These are phyloP conservation scores for Rhododendron williamsianum DNA, from an alignment of 148 eudicot species.

Conservation along the genomic window DNA sequence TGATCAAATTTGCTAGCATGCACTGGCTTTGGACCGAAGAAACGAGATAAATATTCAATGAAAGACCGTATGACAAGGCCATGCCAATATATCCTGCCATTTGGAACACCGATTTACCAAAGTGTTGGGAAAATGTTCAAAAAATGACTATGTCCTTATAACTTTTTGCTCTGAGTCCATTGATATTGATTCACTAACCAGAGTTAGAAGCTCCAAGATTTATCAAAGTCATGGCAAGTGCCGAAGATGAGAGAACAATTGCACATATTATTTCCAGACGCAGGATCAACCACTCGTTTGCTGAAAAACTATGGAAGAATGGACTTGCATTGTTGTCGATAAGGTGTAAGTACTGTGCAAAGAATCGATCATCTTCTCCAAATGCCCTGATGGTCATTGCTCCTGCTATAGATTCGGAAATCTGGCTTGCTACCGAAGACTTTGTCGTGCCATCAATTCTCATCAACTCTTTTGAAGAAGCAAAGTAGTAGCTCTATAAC, in stretches of 20 bases:
- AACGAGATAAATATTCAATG: slow-evolving; percentile 67
- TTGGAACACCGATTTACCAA: background rate
- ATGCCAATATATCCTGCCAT: slow-evolving; percentile 89
- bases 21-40: slow-evolving; percentile 83
- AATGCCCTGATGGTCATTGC: slow-evolving; percentile 85
- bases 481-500: slow-evolving; percentile 62
- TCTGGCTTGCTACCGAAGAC: slow-evolving; percentile 76
- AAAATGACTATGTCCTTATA: background rate
- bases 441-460: slow-evolving; percentile 90
- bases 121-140: background rate
- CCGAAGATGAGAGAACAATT: slow-evolving; percentile 69
- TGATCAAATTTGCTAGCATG: slow-evolving; percentile 63
- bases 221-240: slow-evolving; percentile 82
- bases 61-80: slow-evolving; percentile 92
- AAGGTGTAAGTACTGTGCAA: slow-evolving; percentile 57
- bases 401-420: slow-evolving; percentile 83
- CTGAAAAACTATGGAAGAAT: slow-evolving; percentile 73
- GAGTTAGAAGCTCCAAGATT: slow-evolving; percentile 80
- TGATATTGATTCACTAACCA: slow-evolving; percentile 33
- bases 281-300: slow-evolving; percentile 86
- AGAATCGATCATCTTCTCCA: slow-evolving; percentile 76
- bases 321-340: slow-evolving; percentile 78
- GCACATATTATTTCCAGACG: slow-evolving; percentile 77
- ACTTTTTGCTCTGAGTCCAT: background rate
- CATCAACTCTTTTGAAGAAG: slow-evolving; percentile 84